A percentile compares a stretch with the other conserved stretches of the same genome.
Conservation (phyloP, 805 yeast species). For the Kurtzmaniella fragi region DNA sequence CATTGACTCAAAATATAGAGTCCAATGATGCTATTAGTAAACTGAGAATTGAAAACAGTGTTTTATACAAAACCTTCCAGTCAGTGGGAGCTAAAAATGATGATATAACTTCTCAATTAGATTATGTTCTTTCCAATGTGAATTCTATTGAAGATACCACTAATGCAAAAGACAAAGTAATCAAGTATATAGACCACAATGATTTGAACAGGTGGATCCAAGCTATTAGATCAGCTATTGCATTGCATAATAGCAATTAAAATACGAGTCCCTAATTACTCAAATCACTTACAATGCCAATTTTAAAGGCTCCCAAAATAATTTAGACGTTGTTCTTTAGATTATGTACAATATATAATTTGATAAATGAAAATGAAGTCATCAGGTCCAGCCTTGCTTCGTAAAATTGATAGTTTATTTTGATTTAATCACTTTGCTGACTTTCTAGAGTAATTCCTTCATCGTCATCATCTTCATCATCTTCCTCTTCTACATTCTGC, state of each 20-base stretch:
- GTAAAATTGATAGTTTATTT: too few species aligned
- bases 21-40: conserved; percentile 39
- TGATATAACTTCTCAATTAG: conserved; percentile 7
- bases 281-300: background rate
- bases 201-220: conserved; percentile 21
- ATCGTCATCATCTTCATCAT: conserved; percentile 5
- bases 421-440: conserved; percentile 20
- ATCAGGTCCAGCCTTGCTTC: conserved; percentile 1
- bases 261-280: too few species aligned
- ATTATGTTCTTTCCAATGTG: conserved; percentile 7
- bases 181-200: conserved; percentile 10
- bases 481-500: conserved; percentile 8
- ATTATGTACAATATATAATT: conserved; percentile 1
- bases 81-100: conserved; percentile 16
- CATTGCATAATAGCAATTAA: background rate
- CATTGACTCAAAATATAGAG: conserved; percentile 27
- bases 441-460: too few species aligned
- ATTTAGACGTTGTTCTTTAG: too few species aligned
- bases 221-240: conserved; percentile 9
- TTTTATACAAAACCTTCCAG: conserved; percentile 39
- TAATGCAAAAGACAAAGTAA: conserved; percentile 9
- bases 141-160: conserved; percentile 8
- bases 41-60: conserved; percentile 35
- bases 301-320: too few species aligned
- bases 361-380: background rate